A percentile compares a stretch with the other conserved stretches of the same genome.
Evolutionary conservation across 352 stramenopile genomes (phyloP).

Genomic region (Pythium aristosporum): DNA sequence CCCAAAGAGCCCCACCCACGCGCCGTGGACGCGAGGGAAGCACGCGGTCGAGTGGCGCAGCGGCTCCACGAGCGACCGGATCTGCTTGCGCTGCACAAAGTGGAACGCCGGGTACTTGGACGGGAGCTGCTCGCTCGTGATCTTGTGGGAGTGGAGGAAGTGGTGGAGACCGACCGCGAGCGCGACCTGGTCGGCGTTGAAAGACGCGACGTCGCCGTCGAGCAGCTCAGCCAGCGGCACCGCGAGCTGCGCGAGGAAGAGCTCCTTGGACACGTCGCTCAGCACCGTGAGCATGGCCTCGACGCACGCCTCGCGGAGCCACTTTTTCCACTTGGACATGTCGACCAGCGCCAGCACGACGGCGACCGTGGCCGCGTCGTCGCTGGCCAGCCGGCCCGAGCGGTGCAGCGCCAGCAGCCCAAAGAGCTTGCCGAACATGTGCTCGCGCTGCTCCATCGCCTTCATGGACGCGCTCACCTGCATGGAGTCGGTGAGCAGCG

Average conservation of each 20-base stretch:
- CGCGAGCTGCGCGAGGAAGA: conserved; percentile 53
- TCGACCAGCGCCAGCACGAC: conserved; percentile 44
- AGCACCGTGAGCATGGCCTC: conserved; percentile 68
- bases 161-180: conserved; percentile 71
- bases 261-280: conserved; percentile 38
- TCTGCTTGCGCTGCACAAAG: conserved; percentile 57
- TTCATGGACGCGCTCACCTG: conserved; percentile 85
- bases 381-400: conserved; percentile 49
- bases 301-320: conserved; percentile 78
- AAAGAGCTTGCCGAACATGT: conserved; percentile 91
- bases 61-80: conserved; percentile 61
- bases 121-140: conserved; percentile 37
- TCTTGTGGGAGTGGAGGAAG: conserved; percentile 49
- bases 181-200: conserved; percentile 79
- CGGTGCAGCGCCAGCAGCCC: conserved; percentile 81
- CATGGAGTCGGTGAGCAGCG: conserved; percentile 72
- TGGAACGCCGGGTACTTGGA: conserved; percentile 39
- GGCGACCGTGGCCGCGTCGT: conserved; percentile 35
- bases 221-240: conserved; percentile 30
- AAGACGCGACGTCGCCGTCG: conserved; percentile 35
- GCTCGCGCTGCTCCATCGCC: conserved; percentile 90
- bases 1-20: conserved; percentile 76
- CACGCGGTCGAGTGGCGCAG: conserved; percentile 64
- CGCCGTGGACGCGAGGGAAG: conserved; percentile 79
- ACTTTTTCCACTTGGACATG: conserved; percentile 82